These are phyloP conservation scores for Gynandropsis gynandra DNA, from an alignment of 345 rosid genomes.

Conservation along the genomic window DNA sequence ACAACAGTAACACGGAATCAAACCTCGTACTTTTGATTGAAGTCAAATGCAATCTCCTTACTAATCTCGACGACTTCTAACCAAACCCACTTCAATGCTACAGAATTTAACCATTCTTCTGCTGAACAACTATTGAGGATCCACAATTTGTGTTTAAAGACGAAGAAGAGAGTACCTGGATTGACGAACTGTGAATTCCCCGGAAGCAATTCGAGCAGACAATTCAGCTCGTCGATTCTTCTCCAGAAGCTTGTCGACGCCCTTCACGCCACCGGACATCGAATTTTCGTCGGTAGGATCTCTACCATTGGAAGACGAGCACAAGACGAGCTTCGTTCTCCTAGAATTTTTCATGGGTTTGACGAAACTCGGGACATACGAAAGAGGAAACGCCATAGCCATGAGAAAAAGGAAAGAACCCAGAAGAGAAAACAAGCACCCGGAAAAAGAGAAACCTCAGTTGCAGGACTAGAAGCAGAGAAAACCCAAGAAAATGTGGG, in stretches of 20 bases:
- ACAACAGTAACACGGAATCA: no score
- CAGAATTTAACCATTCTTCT: no score
- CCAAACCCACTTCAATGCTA: no score
- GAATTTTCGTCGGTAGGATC: constrained; percentile 37
- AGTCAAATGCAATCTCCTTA: no score
- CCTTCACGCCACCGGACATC: constrained; percentile 32
- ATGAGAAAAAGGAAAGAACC: background rate
- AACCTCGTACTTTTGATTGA: no score
- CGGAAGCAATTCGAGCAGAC: constrained; percentile 75
- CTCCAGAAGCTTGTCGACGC: constrained; percentile 39
- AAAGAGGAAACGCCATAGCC: constrained; percentile 29
- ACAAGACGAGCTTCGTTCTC: constrained; percentile 23
- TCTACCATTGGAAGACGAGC: constrained; percentile 56
- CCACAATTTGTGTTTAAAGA: background rate
- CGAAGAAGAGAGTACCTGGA: constrained; percentile 37
- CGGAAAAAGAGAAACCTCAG: no score
- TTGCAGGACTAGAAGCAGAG: background rate
- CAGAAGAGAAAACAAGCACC: constrained; percentile 1
- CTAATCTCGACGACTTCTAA: no score
- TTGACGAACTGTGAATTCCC: constrained; percentile 62
- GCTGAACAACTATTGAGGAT: background rate
- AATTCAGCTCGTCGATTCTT: constrained; percentile 70
- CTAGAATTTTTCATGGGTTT: constrained; percentile 25
- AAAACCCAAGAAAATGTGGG: background rate
- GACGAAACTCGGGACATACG: constrained; percentile 16